Evolutionary conservation across 768 basidiomycete species (phyloP).

Genomic region (Coprinopsis cinerea): DNA sequence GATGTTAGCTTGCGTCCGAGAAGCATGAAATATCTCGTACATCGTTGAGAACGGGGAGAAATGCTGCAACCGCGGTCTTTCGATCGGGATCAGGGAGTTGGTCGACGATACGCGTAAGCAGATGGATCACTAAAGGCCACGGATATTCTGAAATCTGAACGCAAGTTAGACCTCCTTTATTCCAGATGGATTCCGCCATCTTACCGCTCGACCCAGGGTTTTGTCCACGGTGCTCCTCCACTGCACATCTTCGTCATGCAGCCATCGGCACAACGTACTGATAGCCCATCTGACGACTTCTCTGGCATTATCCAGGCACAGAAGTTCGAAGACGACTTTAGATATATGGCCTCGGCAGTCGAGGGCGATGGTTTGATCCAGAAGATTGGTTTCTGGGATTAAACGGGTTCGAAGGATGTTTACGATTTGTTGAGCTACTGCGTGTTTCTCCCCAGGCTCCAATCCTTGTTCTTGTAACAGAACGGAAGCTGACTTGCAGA

Average conservation of each 20-base stretch:
- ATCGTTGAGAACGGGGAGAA: slow-evolving; percentile 45
- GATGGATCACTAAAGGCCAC: not conserved
- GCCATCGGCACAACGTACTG: slow-evolving; percentile 31
- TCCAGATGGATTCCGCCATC: slow-evolving; percentile 11
- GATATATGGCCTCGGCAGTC: slow-evolving; percentile 37
- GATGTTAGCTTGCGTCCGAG: not conserved
- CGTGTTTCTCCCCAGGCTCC: slow-evolving; percentile 13
- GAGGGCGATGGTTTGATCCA: slow-evolving; percentile 23
- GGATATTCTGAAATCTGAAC: not conserved
- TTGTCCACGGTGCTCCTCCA: slow-evolving; percentile 41
- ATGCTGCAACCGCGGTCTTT: slow-evolving; percentile 29
- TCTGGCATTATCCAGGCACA: slow-evolving; percentile 20
- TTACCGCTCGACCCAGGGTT: slow-evolving; percentile 35
- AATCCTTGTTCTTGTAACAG: slow-evolving; percentile 15
- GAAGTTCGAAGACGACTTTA: slow-evolving; percentile 35
- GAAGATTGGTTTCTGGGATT: slow-evolving; percentile 40
- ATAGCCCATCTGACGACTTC: slow-evolving; percentile 26
- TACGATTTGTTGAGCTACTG: slow-evolving; percentile 27
- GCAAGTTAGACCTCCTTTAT: not conserved
- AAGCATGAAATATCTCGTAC: slow-evolving; percentile 26
- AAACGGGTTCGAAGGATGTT: slow-evolving; percentile 38
- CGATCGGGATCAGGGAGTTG: slow-evolving; percentile 44
- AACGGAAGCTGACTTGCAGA: slow-evolving; percentile 21
- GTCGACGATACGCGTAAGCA: slow-evolving; percentile 35
- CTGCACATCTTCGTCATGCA: slow-evolving; percentile 25